Evolutionary conservation across 345 rosid genomes (phyloP), one percentile per base, ranked within the genome.

Genomic region (Salix brachista): DNA sequence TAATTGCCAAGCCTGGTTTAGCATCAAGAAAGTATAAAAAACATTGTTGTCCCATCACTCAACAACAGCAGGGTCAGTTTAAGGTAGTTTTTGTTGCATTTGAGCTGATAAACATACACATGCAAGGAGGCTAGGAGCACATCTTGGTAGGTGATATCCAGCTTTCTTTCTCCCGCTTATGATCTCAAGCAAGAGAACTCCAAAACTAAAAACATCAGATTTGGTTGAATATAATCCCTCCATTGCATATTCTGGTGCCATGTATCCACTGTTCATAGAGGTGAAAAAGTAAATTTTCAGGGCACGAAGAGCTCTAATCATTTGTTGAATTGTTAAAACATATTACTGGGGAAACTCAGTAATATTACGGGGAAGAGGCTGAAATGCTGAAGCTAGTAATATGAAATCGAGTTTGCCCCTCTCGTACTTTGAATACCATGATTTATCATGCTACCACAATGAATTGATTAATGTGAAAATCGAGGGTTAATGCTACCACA

Each of bases 151-250:
- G 23, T 76, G 73, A 46, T 78, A 86, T 60, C 80, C 73, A 37
- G 19, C 77, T 8, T 83, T 85, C 74, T 67, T 85, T 75, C 50
- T 72, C 10, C 92, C 91, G n/a, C 86, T 89, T 11, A 88, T 75
- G 48, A 89, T 86, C 77, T 91, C 94, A 42, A 91, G 79, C 73
- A 91, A 65, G 8, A 89, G 70, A 56, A 89, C 88, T 34, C 91
- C 91, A 30, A 89, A 91, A 67, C 92, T 89, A 61, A 72, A 87
- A 52, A 87, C 89, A 42, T 91, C 91, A 3, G 91, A 86, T 26
- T 91, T 89, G 18, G 77, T 77, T 0, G 91, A 89, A 78, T 83
- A 82, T 16, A 84, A 75, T 28, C 91, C 93, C 3, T 74, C 83
- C 79, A 79, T 73, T 11, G 71, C 87, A 70, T 89, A 89, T 58